Conservation (phyloP, 768 basidiomycete species). For the Podaxis sp. region DNA sequence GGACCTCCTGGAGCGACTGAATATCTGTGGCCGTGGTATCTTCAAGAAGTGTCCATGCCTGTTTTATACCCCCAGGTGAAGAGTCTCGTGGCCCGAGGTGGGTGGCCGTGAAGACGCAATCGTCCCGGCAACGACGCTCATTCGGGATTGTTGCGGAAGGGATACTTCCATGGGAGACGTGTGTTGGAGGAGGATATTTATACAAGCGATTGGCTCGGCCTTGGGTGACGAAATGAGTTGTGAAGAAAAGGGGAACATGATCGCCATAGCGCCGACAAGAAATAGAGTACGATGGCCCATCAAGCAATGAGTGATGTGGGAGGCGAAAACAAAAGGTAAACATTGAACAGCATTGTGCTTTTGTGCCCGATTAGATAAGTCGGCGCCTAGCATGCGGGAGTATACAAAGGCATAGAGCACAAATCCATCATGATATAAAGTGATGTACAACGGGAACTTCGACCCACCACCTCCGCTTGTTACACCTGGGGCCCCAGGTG, state of each 20-base stretch:
- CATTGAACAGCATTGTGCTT: not conserved
- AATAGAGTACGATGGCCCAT: too few relatives aligned
- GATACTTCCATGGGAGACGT: not conserved
- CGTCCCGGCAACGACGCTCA: not conserved
- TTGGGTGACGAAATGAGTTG: too few relatives aligned
- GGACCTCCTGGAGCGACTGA: not conserved
- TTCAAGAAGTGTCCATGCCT: not conserved
- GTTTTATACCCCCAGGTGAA: not conserved
- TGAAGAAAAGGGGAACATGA: too few relatives aligned
- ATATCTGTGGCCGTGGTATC: not conserved
- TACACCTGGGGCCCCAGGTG: not conserved
- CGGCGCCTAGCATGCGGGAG: not conserved
- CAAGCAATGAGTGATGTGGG: not conserved
- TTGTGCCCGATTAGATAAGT: constrained; percentile 5
- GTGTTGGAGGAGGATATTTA: not conserved
- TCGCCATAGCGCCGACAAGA: too few relatives aligned
- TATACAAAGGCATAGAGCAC: not conserved
- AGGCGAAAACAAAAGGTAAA: not conserved
- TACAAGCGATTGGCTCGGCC: not conserved
- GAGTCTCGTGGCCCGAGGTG: not conserved
- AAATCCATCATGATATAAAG: not conserved
- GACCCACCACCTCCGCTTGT: not conserved
- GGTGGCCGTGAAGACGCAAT: not conserved
- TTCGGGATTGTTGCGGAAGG: not conserved
- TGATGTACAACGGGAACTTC: not conserved